Base-by-base conservation (phyloP, 2,329 filamentous ascomycete genomes). In the Pseudogymnoascus destructans region DNA sequence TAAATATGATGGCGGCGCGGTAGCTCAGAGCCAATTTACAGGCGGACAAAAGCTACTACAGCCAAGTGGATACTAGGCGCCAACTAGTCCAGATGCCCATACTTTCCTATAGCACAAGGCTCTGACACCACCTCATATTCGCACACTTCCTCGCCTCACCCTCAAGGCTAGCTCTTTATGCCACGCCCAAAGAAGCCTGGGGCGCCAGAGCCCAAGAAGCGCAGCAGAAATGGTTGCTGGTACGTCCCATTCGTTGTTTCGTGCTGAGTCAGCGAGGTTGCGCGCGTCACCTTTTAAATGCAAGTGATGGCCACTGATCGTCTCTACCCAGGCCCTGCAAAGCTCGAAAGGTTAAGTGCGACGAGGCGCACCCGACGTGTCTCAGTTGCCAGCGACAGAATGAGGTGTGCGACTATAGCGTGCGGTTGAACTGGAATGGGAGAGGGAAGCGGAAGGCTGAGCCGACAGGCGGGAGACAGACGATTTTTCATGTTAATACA, bases 381-480 rank as follows among this genome's bases (percentile, higher is more conserved):
- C 66, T 78, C 55, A 90, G 89, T 67, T 92, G 88, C 70, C 77
- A 82, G 65, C 82, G 82, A 61, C 82, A 84, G 62, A 82, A 83
- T 61, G 86, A 89, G 67, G 73, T 74, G 52, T 93, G 88, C 73
- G 87, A 93, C 70, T 92, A 91, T 69, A 87, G 82, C 65, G 87
- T 92, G 64, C 79, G 86, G 30, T 73, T 92, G 63, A 91, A 91
- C 66, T 92, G 88, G 88, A 84, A 86, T 61, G 86, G 87, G 3
- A 79, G 87, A 59, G 77, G 79, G 55, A 85, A 81, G 67, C 81
- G 79, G 70, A 78, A 77, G 61, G 72, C 72, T 57, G 72, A 75
- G 63, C 62, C 71, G 10, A 32, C 52, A 27, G 58, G 13, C 25
- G 55, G 25, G 8, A 32, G 15, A 17, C 46, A 52, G 15, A 30